A percentile compares a stretch with the other conserved stretches of the same genome.
Conservation (phyloP, 768 basidiomycete genomes). For the Boletus tylopilopsis region DNA sequence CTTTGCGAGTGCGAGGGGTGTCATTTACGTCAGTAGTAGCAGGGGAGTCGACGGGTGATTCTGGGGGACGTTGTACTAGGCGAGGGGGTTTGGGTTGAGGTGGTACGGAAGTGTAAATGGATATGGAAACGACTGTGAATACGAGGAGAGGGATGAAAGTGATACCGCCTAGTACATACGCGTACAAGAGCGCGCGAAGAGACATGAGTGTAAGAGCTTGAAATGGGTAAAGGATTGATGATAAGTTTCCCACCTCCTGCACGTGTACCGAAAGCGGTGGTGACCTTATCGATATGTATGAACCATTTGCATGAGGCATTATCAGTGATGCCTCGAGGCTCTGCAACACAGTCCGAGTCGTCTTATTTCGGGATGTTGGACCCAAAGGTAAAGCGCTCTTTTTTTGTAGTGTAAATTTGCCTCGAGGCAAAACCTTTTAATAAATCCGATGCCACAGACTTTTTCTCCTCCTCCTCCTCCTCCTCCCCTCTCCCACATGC, state of each 20-base stretch:
- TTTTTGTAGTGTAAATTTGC: too few species aligned
- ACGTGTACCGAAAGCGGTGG: too few species aligned
- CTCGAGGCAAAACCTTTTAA: background rate
- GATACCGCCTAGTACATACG: conserved; percentile 85
- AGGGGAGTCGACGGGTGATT: conserved; percentile 16
- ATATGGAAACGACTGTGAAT: conserved; percentile 51
- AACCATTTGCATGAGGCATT: conserved; percentile 24
- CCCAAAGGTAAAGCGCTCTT: too few species aligned
- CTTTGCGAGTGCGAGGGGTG: conserved; percentile 62
- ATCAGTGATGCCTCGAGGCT: conserved; percentile 31
- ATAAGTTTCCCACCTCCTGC: conserved; percentile 13
- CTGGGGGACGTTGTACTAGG: conserved; percentile 24
- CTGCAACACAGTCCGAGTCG: conserved; percentile 1
- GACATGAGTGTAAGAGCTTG: conserved; percentile 38
- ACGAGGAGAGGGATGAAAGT: conserved; percentile 84
- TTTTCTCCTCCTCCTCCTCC: background rate
- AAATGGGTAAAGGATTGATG: background rate
- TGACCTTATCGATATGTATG: too few species aligned
- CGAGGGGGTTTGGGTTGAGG: conserved; percentile 39
- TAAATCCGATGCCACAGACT: background rate
- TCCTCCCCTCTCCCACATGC: conserved; percentile 11
- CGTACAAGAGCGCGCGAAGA: conserved; percentile 68
- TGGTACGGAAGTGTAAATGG: conserved; percentile 83
- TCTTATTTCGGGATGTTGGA: conserved; percentile 18
- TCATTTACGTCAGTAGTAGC: conserved; percentile 42